Evolutionary conservation across 768 basidiomycete species (phyloP), one percentile per base, ranked within the genome.

Genomic region (Auriscalpium vulgare): DNA sequence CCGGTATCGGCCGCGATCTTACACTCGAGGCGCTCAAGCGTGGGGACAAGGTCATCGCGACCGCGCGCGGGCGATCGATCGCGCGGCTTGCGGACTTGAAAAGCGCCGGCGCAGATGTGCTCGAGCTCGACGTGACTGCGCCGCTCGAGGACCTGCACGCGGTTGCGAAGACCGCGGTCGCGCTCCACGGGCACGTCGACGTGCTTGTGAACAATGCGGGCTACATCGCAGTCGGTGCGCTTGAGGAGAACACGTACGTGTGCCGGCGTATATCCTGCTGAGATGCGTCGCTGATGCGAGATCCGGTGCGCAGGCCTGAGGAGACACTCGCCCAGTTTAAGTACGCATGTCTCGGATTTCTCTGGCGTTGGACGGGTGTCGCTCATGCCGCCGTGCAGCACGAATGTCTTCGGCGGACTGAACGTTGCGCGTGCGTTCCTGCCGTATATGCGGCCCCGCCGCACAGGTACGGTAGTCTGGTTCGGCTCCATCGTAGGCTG

Each of bases 361-460:
- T 21, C 29, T 29, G 29, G 29, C 29, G 29, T 2, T 11, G 23
- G 11, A 21, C 47, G 10, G 10, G 14, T 34, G 51, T 37, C 40
- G 17, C 47, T 53, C 23, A 37, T 49, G 17, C 21, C 50, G 17
- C 14, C 10, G 14, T 17, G 36, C 29, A 66, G 67, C 54, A 75
- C 73, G 0, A 78, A 78, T 59, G 70, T 78, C 1, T 76, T 79
- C 62, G 77, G 76, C 5, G 71, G 67, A 0, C 56, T 77, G 8
- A 75, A 77, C 56, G 72, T 78, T 16, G 63, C 71, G 8, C 65
- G 75, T 19, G 77, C 78, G 0, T 73, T 79, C 64, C 68, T 79
- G 8, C 77, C 79, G 1, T 74, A 75, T 62, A 74, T 80, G 74
- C 68, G 79, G 11, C 67, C 70, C 52, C 66, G 70, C 29, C 71